Base-by-base conservation (phyloP, 2,329 filamentous ascomycete species). In the Scopulariopsis brevicaulis region DNA sequence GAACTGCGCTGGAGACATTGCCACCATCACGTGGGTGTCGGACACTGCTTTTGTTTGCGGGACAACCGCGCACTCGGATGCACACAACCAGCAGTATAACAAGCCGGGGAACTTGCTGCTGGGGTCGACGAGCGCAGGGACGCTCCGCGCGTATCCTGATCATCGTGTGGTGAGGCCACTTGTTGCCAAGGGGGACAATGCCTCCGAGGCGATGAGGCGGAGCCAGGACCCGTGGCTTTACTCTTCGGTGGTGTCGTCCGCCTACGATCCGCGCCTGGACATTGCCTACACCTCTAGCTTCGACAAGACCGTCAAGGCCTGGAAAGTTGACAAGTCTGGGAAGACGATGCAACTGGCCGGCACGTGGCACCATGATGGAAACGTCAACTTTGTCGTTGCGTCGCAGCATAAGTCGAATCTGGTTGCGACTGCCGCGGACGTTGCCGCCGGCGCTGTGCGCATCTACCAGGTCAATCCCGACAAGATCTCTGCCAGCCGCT, bases 41-140 rank as follows among this genome's bases (percentile, higher is more conserved):
- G 64, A 77, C 22, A 65, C 73, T n/a, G 70, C 71, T 18, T 81
- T 85, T 56, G 65, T 86, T n/a, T 84, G 81, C 61, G 83, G 83
- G 37, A 82, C 83, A 0, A 83, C 81, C 0, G 78, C 79, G 0
- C 83, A 86, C 67, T 85, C 81, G 0, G 83, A 86, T 62, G 69
- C 73, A 0, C 79, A 83, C 50, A 86, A 85, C 59, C 82, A 85
- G 64, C 82, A 85, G 61, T 86, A 86, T 64, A 86, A 86, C 63
- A 84, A 81, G 62, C 77, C 80, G 0, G 83, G 83, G 1, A 86
- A 86, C 63, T 67, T 86, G 11, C 69, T 82, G 1, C 67, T 86
- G 1, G 83, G 80, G 7, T 83, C 80, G 0, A 70, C 74, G 1
- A 63, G 60, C 0, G 63, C 65, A 1, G 73, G 76, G 0, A 75